Conservation (phyloP, 352 stramenopile species). For the Phytophthora litchii region DNA sequence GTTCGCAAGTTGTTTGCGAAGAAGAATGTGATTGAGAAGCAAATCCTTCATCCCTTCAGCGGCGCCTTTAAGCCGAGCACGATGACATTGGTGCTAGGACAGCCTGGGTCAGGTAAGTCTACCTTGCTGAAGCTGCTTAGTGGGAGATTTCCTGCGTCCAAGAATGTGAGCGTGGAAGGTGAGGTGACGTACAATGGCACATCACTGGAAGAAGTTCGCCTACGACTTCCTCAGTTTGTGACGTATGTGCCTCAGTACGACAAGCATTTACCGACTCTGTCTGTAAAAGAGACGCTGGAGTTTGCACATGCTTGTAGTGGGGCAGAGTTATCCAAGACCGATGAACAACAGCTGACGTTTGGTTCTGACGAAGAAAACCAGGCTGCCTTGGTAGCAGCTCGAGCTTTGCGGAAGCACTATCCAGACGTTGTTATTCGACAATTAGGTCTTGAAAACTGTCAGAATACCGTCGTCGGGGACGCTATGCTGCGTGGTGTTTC, state of each 20-base stretch:
- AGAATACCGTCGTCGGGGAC: conserved; percentile 52
- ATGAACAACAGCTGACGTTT: conserved; percentile 45
- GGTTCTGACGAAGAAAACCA: conserved; percentile 31
- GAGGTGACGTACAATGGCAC: conserved; percentile 35
- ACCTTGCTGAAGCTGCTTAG: conserved; percentile 34
- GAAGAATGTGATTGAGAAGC: conserved; percentile 26
- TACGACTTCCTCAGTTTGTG: conserved; percentile 34
- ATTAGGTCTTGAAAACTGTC: conserved; percentile 38
- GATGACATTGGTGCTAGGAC: conserved; percentile 14
- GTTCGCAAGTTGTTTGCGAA: conserved; percentile 8
- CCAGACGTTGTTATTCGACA: conserved; percentile 22
- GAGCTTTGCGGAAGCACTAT: conserved; percentile 19
- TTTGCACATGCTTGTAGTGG: conserved; percentile 64
- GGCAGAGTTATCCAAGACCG: conserved; percentile 54
- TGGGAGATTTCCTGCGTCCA: conserved; percentile 24
- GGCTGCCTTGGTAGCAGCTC: conserved; percentile 9
- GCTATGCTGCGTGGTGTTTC: conserved; percentile 58
- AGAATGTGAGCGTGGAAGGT: conserved; percentile 28
- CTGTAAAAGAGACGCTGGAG: conserved; percentile 25
- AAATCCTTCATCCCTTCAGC: conserved; percentile 35
- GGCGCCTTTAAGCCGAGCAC: conserved; percentile 34
- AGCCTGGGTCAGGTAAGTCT: conserved; percentile 16
- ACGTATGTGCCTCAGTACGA: conserved; percentile 55
- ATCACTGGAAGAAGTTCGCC: conserved; percentile 12
- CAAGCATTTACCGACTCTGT: conserved; percentile 35